Conservation (phyloP, 768 basidiomycete genomes). For the Cystoderma amianthinum region DNA sequence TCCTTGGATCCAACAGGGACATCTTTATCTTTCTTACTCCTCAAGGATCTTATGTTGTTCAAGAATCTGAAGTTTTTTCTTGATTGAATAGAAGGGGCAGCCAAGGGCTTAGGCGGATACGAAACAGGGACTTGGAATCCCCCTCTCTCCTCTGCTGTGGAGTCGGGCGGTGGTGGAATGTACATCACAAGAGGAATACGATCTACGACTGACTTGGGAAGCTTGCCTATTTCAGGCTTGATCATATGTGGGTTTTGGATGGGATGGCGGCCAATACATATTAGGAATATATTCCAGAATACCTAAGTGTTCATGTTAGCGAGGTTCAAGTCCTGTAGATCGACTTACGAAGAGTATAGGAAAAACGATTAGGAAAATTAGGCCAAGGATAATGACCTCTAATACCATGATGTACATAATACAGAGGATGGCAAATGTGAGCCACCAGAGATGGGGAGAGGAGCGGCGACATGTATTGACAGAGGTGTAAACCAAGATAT, state of each 20-base stretch:
- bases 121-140: slow-evolving; percentile 38
- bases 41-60: slow-evolving; percentile 18
- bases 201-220: slow-evolving; percentile 66
- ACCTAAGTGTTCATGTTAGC: slow-evolving; percentile 31
- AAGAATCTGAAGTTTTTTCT: slow-evolving; percentile 53
- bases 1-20: slow-evolving; percentile 5
- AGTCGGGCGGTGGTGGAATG: slow-evolving; percentile 71
- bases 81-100: slow-evolving; percentile 12
- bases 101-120: slow-evolving; percentile 54
- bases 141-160: slow-evolving; percentile 21
- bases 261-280: slow-evolving; percentile 77
- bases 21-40: slow-evolving; percentile 11
- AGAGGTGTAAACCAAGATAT: slow-evolving; percentile 75
- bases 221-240: slow-evolving; percentile 72
- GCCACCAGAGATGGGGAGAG: slow-evolving; percentile 84
- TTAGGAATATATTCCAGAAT: slow-evolving; percentile 70
- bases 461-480: slow-evolving; percentile 64
- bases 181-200: slow-evolving; percentile 81
- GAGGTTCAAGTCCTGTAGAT: background rate
- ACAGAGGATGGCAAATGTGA: slow-evolving; percentile 73
- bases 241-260: slow-evolving; percentile 68
- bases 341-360: slow-evolving; percentile 70
- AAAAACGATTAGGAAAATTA: slow-evolving; percentile 72
- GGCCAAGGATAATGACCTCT: slow-evolving; percentile 66
- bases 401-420: slow-evolving; percentile 69